These are phyloP conservation scores for Aegilops tauschii DNA, from an alignment of 176 grass and related monocot species.

Conservation along the genomic window DNA sequence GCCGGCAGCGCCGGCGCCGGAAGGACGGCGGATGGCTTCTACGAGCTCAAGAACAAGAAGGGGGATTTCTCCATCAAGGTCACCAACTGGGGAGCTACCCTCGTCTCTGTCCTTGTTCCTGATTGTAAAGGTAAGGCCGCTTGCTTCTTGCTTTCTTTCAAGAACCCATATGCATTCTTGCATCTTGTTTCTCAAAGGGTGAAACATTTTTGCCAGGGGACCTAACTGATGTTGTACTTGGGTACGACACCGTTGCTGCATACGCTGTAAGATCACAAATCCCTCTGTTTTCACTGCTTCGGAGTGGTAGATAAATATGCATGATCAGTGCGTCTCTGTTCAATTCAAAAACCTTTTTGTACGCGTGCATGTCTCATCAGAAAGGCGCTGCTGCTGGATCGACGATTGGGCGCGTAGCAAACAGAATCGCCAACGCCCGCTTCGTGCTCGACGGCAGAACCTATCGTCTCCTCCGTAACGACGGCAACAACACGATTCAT, in stretches of 20 bases:
- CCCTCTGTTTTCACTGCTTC: not conserved
- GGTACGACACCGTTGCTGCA: slow-evolving; percentile 59
- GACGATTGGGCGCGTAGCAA: slow-evolving; percentile 75
- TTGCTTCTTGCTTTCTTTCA: not conserved
- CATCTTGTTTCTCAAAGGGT: not conserved
- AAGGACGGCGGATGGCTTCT: slow-evolving; percentile 50
- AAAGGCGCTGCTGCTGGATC: slow-evolving; percentile 62
- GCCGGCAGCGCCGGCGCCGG: slow-evolving; percentile 7
- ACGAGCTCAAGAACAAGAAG: slow-evolving; percentile 51
- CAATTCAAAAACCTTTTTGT: not conserved
- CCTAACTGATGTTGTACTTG: slow-evolving; percentile 71
- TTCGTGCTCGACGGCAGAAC: slow-evolving; percentile 56
- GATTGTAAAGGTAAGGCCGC: slow-evolving; percentile 50
- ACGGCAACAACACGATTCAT: slow-evolving; percentile 70
- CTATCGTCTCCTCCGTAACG: slow-evolving; percentile 54
- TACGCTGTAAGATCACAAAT: slow-evolving; percentile 67
- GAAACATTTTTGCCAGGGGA: slow-evolving; percentile 43
- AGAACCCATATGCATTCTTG: not conserved
- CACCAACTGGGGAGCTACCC: slow-evolving; percentile 70
- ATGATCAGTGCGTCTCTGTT: not conserved
- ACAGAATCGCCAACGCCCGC: slow-evolving; percentile 54
- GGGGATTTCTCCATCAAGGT: slow-evolving; percentile 79
- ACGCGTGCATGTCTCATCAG: slow-evolving; percentile 25
- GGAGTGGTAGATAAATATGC: not conserved
- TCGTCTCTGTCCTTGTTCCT: slow-evolving; percentile 60